phyloP scores from a whole-genome alignment of 2,329 filamentous ascomycete species.

The Zarea fungicola region DNA sequence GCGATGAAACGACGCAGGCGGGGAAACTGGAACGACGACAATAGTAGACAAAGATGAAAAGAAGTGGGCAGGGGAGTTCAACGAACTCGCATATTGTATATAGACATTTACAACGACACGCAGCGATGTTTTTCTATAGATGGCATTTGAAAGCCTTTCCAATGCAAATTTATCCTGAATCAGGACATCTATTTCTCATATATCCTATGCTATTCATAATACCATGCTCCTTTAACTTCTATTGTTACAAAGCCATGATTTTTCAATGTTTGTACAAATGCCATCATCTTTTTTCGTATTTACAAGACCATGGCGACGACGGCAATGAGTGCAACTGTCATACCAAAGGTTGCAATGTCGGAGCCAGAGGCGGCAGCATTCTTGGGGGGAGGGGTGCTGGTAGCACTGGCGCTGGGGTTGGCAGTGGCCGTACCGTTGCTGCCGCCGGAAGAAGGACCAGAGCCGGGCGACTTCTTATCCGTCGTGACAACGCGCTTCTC shows the following conservation, averaged over 20 bases:
- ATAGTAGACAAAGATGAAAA: neutral
- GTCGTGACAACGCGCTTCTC: slow-evolving; percentile 34
- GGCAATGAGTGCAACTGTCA: neutral
- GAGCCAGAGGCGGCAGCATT: neutral
- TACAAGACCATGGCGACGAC: no score
- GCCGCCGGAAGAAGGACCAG: neutral
- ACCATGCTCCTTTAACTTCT: no score
- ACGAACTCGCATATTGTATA: neutral
- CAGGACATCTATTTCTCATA: no score
- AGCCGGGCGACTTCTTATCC: slow-evolving; percentile 5
- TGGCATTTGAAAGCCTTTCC: no score
- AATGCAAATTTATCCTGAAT: no score
- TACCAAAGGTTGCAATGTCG: neutral
- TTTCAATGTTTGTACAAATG: no score
- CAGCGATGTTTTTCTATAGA: no score
- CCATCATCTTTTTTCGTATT: no score
- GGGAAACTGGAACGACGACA: slow-evolving; percentile 25
- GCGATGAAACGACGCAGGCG: slow-evolving; percentile 67
- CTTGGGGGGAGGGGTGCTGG: neutral
- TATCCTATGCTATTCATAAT: no score
- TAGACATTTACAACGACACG: slow-evolving; percentile 5
- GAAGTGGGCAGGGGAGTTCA: neutral
- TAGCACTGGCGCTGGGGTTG: neutral
- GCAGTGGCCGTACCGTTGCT: neutral
- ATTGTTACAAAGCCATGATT: no score